Percentiles rank a stretch among this genome's conserved stretches.
Conservation (phyloP, 1,284 basidiomycete species). For the Tetrapyrgos nigripes region DNA sequence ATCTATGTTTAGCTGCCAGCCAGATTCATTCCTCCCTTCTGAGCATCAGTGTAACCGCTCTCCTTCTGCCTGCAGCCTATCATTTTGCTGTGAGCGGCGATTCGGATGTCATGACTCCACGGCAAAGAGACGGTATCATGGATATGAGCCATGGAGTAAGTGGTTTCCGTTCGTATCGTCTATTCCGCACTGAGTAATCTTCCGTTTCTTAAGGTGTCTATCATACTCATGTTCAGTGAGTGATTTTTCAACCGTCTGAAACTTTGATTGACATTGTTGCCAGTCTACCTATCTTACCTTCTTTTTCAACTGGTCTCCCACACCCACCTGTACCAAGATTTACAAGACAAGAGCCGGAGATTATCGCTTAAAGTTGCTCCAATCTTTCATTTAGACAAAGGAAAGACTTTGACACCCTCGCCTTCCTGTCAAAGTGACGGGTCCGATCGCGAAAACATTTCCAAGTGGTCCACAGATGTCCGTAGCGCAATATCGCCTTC, state of each 20-base stretch:
- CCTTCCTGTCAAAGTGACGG: neutral
- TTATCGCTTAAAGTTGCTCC: constrained; percentile 43
- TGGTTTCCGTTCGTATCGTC: constrained; percentile 30
- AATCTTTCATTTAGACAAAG: constrained; percentile 27
- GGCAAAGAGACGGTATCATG: constrained; percentile 63
- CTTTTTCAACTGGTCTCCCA: constrained; percentile 92
- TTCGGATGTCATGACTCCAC: constrained; percentile 33
- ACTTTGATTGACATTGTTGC: neutral
- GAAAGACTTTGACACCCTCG: constrained; percentile 3
- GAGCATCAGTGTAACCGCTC: constrained; percentile 79
- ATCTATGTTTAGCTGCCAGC: constrained; percentile 61
- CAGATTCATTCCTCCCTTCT: constrained; percentile 86
- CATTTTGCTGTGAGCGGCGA: constrained; percentile 64
- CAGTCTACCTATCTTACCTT: constrained; percentile 79
- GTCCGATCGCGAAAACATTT: constrained; percentile 4
- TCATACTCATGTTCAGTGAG: constrained; percentile 75
- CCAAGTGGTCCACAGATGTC: constrained; percentile 10
- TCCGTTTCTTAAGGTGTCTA: constrained; percentile 53
- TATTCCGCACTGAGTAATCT: neutral
- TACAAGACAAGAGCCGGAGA: constrained; percentile 47
- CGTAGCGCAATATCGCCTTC: neutral
- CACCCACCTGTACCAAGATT: constrained; percentile 77
- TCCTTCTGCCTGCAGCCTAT: constrained; percentile 82
- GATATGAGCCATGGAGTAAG: constrained; percentile 87
- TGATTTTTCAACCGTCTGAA: constrained; percentile 13